Evolutionary conservation across 164 flowering plant genomes (phyloP), one percentile per base, ranked within the genome.

Genomic region (Vitis riparia): DNA sequence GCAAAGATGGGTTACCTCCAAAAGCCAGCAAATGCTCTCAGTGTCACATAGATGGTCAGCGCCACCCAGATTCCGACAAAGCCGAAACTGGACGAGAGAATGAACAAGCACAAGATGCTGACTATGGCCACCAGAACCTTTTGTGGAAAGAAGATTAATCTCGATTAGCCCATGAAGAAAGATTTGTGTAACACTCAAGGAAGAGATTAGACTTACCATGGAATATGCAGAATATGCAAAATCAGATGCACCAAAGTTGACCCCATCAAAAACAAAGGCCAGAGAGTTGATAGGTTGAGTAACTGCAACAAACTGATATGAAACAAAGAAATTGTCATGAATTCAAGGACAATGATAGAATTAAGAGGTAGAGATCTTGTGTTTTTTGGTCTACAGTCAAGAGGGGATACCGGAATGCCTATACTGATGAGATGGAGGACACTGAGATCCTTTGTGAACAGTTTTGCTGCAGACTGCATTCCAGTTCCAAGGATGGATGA

Each of bases 201-300:
- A 62, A 53, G 17, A 9, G 56, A 23, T 7, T 9, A 67, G 51
- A 81, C 86, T 80, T 82, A 67, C 99, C 99, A 93, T 89, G 67
- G 97, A 93, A 74, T 67, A 83, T 7, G 96, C 98, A 55, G 97
- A 80, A 72, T 84, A 95, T 59, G 88, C 85, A 74, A 90, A 95
- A 77, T 95, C 98, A 23, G 98, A 92, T 51, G 98, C 99, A 55
- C 98, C 99, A 75, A 87, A 94, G 78, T 95, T 95, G 71, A 91
- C 76, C 9, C 99, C 98, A 67, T 94, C 97, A 48, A 92, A 92
- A 47, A 94, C 98, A 76, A 94, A 94, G 51, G 98, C 98, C 69
- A 94, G 62, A 13, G 94, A 68, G 63, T 94, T 92, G 56, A 94
- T 77, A 17, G 98, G 98, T 71, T 94, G 98, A 69, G 97, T 89